These are phyloP conservation scores for Eragrostis nindensis DNA, from an alignment of 176 grass and related monocot species.

Conservation along the genomic window DNA sequence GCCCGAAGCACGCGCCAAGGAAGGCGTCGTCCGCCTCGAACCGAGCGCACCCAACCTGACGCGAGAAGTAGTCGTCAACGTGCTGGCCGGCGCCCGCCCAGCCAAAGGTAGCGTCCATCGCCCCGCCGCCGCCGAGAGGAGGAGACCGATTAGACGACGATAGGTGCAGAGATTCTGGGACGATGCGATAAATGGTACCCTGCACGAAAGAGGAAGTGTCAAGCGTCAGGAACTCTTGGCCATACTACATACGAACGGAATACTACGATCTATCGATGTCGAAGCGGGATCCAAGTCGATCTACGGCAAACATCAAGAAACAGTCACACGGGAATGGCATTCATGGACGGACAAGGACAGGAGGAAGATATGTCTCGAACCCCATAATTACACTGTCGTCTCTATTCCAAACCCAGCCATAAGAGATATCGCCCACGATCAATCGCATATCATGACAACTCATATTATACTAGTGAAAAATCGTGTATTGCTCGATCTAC, in stretches of 20 bases:
- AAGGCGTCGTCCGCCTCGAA: slow-evolving; percentile 53
- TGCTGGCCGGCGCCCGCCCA: slow-evolving; percentile 42
- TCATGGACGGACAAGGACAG: slow-evolving; percentile 49
- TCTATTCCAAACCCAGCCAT: background rate
- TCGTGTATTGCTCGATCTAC: background rate
- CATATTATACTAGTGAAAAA: background rate
- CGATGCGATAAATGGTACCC: slow-evolving; percentile 8
- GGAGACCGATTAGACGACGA: background rate
- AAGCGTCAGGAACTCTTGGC: slow-evolving; percentile 18
- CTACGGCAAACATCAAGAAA: slow-evolving; percentile 27
- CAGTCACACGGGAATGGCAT: slow-evolving; percentile 45
- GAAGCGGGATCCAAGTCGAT: slow-evolving; percentile 35
- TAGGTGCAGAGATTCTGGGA: slow-evolving; percentile 50
- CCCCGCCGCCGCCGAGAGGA: background rate
- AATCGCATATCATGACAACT: background rate
- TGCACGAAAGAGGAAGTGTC: slow-evolving; percentile 18
- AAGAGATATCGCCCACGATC: background rate
- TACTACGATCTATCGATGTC: slow-evolving; percentile 15
- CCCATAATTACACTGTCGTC: slow-evolving; percentile 36
- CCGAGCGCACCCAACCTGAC: slow-evolving; percentile 31
- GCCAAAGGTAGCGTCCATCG: slow-evolving; percentile 51
- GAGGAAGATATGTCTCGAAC: slow-evolving; percentile 41
- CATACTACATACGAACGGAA: background rate
- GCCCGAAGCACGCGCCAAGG: slow-evolving; percentile 44
- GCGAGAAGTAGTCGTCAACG: slow-evolving; percentile 41